Percentiles rank a stretch among this genome's conserved stretches.
Evolutionary conservation across 2,329 filamentous ascomycete genomes (phyloP).

Genomic region (Pseudomassariella vexata): DNA sequence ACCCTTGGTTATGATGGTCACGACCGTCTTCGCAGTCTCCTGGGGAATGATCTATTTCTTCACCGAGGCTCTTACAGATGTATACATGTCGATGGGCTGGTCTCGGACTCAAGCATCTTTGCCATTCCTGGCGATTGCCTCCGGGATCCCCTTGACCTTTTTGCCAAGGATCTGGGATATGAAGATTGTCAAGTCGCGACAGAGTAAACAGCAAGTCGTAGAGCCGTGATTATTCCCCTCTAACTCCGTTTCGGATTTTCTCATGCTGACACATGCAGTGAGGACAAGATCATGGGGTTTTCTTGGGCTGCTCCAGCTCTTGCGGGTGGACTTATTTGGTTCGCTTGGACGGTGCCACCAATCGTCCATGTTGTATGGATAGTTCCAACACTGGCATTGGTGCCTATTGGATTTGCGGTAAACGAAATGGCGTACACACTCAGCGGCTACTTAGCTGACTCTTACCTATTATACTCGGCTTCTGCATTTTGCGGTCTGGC

Average conservation of each 20-base stretch:
- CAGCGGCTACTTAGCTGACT: slow-evolving; percentile 19
- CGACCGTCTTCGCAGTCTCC: slow-evolving; percentile 34
- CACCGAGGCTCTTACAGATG: slow-evolving; percentile 32
- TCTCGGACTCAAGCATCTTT: slow-evolving; percentile 26
- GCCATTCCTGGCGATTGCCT: slow-evolving; percentile 31
- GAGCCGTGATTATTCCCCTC: too few species aligned
- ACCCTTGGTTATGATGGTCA: slow-evolving; percentile 36
- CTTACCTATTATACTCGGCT: slow-evolving; percentile 18
- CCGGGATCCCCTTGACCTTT: slow-evolving; percentile 34
- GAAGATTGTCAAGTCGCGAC: slow-evolving; percentile 11
- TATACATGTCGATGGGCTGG: slow-evolving; percentile 32
- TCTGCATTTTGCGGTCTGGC: slow-evolving; percentile 19
- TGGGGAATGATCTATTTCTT: slow-evolving; percentile 44
- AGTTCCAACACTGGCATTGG: slow-evolving; percentile 31
- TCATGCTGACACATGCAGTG: too few species aligned
- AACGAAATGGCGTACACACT: slow-evolving; percentile 25
- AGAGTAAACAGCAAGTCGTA: slow-evolving; percentile 18
- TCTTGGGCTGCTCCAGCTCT: slow-evolving; percentile 35
- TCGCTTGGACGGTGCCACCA: slow-evolving; percentile 41
- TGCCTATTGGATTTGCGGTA: slow-evolving; percentile 38
- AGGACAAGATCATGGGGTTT: slow-evolving; percentile 43
- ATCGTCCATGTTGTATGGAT: slow-evolving; percentile 28
- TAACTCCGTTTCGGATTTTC: too few species aligned
- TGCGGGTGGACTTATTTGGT: slow-evolving; percentile 36
- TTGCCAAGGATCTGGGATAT: slow-evolving; percentile 36